phyloP scores from a whole-genome alignment of 495 filamentous ascomycete species.

The Viridothelium virens region DNA sequence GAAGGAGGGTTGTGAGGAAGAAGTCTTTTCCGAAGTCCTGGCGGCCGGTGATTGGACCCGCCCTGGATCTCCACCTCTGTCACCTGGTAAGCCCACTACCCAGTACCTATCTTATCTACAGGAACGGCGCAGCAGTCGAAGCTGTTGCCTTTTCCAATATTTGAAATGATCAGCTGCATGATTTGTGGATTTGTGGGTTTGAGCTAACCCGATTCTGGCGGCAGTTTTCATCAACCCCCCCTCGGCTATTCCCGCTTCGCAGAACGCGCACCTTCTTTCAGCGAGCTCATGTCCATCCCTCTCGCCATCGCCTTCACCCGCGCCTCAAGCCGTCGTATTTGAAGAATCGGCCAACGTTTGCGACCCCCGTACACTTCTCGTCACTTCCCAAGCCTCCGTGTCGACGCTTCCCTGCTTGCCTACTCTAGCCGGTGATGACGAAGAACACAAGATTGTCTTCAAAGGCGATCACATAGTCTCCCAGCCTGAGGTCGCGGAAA shows the following conservation, averaged over 20 bases:
- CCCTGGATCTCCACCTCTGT: conserved; percentile 75
- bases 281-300: conserved; percentile 76
- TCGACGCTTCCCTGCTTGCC: conserved; percentile 61
- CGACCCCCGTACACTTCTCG: conserved; percentile 85
- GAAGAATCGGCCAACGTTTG: conserved; percentile 78
- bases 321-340: conserved; percentile 59
- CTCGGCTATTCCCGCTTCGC: conserved; percentile 43
- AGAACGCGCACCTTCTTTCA: conserved; percentile 50
- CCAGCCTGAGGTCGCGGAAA: conserved; percentile 44
- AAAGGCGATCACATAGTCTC: conserved; percentile 48
- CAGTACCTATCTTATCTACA: background rate
- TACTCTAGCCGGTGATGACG: conserved; percentile 64
- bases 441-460: conserved; percentile 67
- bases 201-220: conserved; percentile 12
- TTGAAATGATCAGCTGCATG: too few relatives aligned
- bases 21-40: conserved; percentile 66
- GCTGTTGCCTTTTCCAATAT: too few relatives aligned
- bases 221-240: conserved; percentile 77
- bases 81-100: conserved; percentile 67
- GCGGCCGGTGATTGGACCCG: conserved; percentile 68
- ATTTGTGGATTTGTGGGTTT: background rate
- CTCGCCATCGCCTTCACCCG: conserved; percentile 70
- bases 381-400: conserved; percentile 52
- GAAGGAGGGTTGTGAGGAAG: conserved; percentile 73
- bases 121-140: too few relatives aligned